These are phyloP conservation scores for Aplosporella prunicola DNA, from an alignment of 2,329 filamentous ascomycete species.

Conservation along the genomic window DNA sequence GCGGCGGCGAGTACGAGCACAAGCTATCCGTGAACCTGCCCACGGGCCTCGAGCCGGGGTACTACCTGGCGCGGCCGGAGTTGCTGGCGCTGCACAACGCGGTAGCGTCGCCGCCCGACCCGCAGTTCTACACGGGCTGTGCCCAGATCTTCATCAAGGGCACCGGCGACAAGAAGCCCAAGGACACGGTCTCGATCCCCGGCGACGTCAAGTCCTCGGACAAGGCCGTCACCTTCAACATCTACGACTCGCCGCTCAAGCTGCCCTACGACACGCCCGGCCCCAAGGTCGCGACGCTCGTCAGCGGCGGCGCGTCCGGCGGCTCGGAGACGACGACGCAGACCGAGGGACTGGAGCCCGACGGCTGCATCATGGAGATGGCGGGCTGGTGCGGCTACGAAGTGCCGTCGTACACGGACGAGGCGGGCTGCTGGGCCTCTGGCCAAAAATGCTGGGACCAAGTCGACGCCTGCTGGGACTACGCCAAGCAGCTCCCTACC, in stretches of 20 bases:
- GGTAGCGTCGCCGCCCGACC: constrained; percentile 39
- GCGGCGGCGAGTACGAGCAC: constrained; percentile 38
- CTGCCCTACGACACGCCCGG: constrained; percentile 52
- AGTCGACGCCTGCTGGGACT: constrained; percentile 40
- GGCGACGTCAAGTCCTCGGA: constrained; percentile 51
- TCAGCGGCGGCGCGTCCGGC: constrained; percentile 17
- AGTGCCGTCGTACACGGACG: constrained; percentile 46
- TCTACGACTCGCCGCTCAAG: constrained; percentile 45
- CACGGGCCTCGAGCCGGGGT: constrained; percentile 50
- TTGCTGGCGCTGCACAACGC: constrained; percentile 59
- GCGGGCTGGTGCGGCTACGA: constrained; percentile 64
- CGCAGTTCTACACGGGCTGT: constrained; percentile 67
- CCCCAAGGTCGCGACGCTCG: constrained; percentile 44
- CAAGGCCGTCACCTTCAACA: constrained; percentile 52
- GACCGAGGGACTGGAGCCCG: constrained; percentile 44
- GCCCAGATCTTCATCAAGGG: constrained; percentile 58
- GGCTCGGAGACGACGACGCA: constrained; percentile 20
- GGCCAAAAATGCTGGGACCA: constrained; percentile 16
- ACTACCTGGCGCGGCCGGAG: constrained; percentile 65
- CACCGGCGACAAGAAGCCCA: constrained; percentile 39
- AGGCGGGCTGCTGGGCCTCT: constrained; percentile 50
- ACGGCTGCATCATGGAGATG: constrained; percentile 53
- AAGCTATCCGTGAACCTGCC: constrained; percentile 55
- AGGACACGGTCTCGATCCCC: constrained; percentile 53
- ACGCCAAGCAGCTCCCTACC: constrained; percentile 46